A percentile compares a stretch with the other conserved stretches of the same genome.
Conservation (phyloP, 345 rosid species). For the Gossypium ekmanianum region DNA sequence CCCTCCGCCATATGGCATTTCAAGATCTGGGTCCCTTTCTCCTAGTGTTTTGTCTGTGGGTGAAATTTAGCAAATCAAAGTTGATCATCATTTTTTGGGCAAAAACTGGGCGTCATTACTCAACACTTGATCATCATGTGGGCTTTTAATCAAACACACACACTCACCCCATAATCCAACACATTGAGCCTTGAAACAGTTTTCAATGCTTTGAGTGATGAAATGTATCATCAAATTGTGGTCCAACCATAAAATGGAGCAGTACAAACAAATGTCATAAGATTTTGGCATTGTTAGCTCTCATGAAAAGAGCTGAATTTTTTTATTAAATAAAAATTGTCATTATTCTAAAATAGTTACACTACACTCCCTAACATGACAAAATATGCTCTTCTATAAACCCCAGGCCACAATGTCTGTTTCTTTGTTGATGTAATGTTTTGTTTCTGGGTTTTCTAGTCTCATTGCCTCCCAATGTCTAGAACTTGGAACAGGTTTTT, state of each 20-base stretch:
- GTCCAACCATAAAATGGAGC: slow-evolving; percentile 28
- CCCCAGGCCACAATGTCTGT: not conserved
- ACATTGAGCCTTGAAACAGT: not conserved
- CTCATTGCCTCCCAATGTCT: not conserved
- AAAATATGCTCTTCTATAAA: slow-evolving; percentile 5
- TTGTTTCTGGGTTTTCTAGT: not conserved
- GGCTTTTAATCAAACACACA: not conserved
- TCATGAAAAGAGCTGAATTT: slow-evolving; percentile 6
- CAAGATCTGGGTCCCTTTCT: slow-evolving; percentile 19
- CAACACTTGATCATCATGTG: slow-evolving; percentile 7
- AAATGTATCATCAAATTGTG: slow-evolving; percentile 8
- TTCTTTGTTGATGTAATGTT: not conserved
- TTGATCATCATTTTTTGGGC: slow-evolving; percentile 10
- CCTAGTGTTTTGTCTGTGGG: slow-evolving; percentile 23
- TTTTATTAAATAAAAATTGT: slow-evolving; percentile 15
- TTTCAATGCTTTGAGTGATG: slow-evolving; percentile 1
- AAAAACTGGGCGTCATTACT: slow-evolving; percentile 7
- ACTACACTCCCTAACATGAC: slow-evolving; percentile 18
- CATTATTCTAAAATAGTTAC: slow-evolving; percentile 9
- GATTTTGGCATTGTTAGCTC: slow-evolving; percentile 5
- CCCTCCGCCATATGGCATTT: not conserved
- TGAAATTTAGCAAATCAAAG: slow-evolving; percentile 25
- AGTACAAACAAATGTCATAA: not conserved
- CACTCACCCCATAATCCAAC: not conserved
- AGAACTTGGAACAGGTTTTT: not conserved